Base-by-base conservation (phyloP, 495 filamentous ascomycete species). In the Hypoxylon intermedium region DNA sequence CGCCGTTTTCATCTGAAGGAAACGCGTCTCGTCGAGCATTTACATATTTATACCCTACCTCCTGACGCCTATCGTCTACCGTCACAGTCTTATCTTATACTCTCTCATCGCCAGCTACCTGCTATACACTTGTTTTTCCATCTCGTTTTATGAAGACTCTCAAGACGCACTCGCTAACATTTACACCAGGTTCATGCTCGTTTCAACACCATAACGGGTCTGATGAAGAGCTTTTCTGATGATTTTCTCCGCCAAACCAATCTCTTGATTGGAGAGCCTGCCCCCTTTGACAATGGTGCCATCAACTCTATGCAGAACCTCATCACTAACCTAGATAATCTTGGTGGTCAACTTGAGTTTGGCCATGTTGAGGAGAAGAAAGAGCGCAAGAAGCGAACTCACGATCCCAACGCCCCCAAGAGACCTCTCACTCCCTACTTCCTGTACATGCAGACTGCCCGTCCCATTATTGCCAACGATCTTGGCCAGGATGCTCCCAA, bases 321-420 rank as follows among this genome's bases (percentile, higher is more conserved):
- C 26, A 68, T 82, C 55, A 77, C 81, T 34, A 75, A 82, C 56
- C 69, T 75, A 5, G 45, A 74, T 58, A 44, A 72, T 42, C 67
- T 67, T 16, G 63, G 67, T 9, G 68, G 68, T 3, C 77, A 75
- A 19, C 61, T 72, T 0, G 67, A 67, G 41, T 69, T 75, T 9
- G 70, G 73, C 6, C 73, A 78, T 5, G 82, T 82, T 9, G 81
- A 83, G 47, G 85, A 83, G 69, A 88, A 87, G 76, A 91, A 88
- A 80, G 90, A 89, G 79, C 90, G 91, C 71, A 90, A 90, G 79
- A 94, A 93, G 85, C 87, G 90, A 57, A 85, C 83, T 36, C 89
- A 87, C 62, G 95, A 98, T 72, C 93, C 93, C 54, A 95, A 96
- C 71, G 91, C 92, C 9, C 94, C 94, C 45, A 97, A 97, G 82